Base-by-base conservation (phyloP, 176 grass and related monocot genomes). In the Paspalum vaginatum region DNA sequence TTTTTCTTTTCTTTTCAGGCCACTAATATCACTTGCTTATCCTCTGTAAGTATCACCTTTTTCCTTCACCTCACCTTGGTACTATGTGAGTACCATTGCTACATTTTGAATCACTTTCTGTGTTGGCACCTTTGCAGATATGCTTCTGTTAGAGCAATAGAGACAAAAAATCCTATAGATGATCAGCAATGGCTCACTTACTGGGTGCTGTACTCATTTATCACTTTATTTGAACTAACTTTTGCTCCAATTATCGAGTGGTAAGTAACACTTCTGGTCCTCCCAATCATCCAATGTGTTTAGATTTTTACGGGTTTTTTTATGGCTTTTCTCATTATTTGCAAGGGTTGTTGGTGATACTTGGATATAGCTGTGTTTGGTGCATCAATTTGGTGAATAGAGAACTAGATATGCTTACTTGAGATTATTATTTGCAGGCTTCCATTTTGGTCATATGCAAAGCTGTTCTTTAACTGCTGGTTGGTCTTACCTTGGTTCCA, bases 151-250 rank as follows among this genome's bases (percentile, higher is more conserved):
- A 93, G 87, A 74, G 96, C 92, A 42, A 99, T 99, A 78, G 96
- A 99, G 94, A 99, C 96, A 32, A 99, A 99, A 91, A 93, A 91
- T 78, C 85, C 91, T 58, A 46, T 92, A 25, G 96, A 99, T 82
- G 90, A 99, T 78, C 92, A 99, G 78, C 92, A 99, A 40, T 99
- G 96, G 96, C 96, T 99, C 66, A 99, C 96, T 68, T 99, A 99
- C 79, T 99, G 96, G 96, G 96, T 99, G 77, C 25, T 95, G 75
- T 99, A 99, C 79, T 99, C 96, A 0, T 95, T 99, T 84, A 91
- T 99, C 66, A 99, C 96, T 53, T 90, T 99, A 60, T 95, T 99
- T 82, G 96, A 99, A 76, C 86, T 99, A 62, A 95, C 96, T 59
- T 99, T 99, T 70, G 88, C 90, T 62, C 88, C 77, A 59, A 60